Evolutionary conservation across 257 asterid genomes (phyloP), one percentile per base, ranked within the genome.

Genomic region (Plantago ovata): DNA sequence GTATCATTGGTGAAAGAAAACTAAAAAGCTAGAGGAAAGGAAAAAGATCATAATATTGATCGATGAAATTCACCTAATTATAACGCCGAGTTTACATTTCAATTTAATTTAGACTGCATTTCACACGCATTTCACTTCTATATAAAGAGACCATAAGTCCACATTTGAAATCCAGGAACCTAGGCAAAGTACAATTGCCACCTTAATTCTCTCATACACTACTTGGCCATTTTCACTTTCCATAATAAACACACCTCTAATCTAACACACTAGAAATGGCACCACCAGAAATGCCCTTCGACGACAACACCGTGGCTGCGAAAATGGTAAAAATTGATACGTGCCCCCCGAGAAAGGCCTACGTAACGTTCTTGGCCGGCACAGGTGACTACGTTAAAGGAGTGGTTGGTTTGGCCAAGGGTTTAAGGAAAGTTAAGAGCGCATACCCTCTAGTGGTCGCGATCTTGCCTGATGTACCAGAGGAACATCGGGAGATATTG

Each of bases 371-470:
- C 53, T 64, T 78, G 43, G 88, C 85, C 1, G 85, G 88, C 2
- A 70, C 46, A 18, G 87, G 84, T 10, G 87, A 81, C 43, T 77
- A 81, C n/a, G 77, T 69, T 32, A 75, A 81, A 46, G 84, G 84
- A 8, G 89, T 81, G 4, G 83, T 82, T 0, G 89, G 89, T 11
- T 61, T 82, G 67, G 89, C 79, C 0, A 82, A 79, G 74, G 89
- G 85, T n/a, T 58, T 79, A 56, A 47, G 89, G 28, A 82, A 82
- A 71, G 83, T 73, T 51, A 74, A 72, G 56, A 79, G 80, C 38
- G 77, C 74, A 1, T 81, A 79, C 70, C 89, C 81, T 14, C 81
- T 82, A 19, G 89, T 82, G 59, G 85, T 82, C 22, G 89, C 85
- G 6, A 65, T 76, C 39, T 60, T 79, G 69, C 89, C 89, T 0